These are phyloP conservation scores for Tuber magnatum DNA, from an alignment of 495 filamentous ascomycete genomes.

Conservation along the genomic window DNA sequence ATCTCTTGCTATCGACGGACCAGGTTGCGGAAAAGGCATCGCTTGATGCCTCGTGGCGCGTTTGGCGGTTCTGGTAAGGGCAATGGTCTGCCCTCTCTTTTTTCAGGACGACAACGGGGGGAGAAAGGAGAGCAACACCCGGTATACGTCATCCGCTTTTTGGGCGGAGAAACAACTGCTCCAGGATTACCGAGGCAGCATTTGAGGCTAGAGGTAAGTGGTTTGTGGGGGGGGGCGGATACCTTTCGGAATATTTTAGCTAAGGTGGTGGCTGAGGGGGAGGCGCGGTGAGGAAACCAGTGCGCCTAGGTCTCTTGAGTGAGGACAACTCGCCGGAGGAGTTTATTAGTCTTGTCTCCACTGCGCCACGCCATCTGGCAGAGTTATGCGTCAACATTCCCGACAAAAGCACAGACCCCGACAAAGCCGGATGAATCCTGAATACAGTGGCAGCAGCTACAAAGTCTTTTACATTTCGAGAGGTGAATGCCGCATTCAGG, in stretches of 20 bases:
- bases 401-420: constrained; percentile 20
- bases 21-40: no score
- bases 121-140: constrained; percentile 18
- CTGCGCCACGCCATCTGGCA: constrained; percentile 35
- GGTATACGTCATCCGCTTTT: constrained; percentile 44
- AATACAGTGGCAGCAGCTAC: constrained; percentile 43
- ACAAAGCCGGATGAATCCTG: constrained; percentile 39
- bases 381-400: constrained; percentile 41
- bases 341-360: constrained; percentile 34
- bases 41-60: constrained; percentile 42
- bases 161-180: constrained; percentile 17
- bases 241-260: constrained; percentile 41
- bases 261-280: background rate
- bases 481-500: constrained; percentile 44
- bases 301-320: no score
- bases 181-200: constrained; percentile 31
- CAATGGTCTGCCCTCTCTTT: constrained; percentile 44
- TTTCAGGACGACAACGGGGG: constrained; percentile 43
- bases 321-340: constrained; percentile 7
- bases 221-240: constrained; percentile 35
- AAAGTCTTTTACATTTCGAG: constrained; percentile 42
- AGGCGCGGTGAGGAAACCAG: background rate
- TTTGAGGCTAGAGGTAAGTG: constrained; percentile 28
- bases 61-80: constrained; percentile 21
- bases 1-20: constrained; percentile 46